Evolutionary conservation across 2,329 filamentous ascomycete species (phyloP), one percentile per base, ranked within the genome.

Genomic region (Neopestalotiopsis sp.): DNA sequence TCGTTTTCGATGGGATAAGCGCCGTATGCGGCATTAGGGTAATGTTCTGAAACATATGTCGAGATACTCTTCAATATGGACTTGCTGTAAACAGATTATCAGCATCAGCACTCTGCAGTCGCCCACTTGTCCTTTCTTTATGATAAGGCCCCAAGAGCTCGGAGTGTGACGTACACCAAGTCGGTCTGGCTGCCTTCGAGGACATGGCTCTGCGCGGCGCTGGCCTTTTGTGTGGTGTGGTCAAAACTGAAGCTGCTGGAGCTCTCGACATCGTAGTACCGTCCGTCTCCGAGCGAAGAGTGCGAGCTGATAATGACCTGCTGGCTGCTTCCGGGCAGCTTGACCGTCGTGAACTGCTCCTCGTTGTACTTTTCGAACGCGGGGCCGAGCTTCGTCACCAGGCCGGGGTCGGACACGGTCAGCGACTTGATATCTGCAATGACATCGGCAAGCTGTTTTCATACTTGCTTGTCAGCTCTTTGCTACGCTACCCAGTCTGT

Each of bases 301-400:
- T 97, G 91, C 68, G 90, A 86, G 85, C 94, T 98, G 78, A 99
- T 88, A 73, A 98, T 88, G 71, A 97, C 94, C 82, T 92, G 83
- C 80, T 94, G 90, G 80, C 90, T 95, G 78, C 92, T 90, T 38
- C 94, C 94, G 0, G 95, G 95, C 68, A 99, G 89, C 86, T 97
- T 97, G 71, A 94, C 91, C 17, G 94, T 94, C 63, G 90, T 84
- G 80, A 98, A 92, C 82, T 99, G 96, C 81, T 95, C 92, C 82
- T 99, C 95, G 76, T 98, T 98, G 88, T 99, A 98, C 82, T 92
- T 94, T 82, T 95, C 87, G 65, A 97, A 97, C 0, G 96, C 94
- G 0, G 94, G 93, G 6, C 87, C 88, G 66, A 98, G 91, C 72
- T 92, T 90, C 70, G 89, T 84, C 67, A 95, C 83, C 71, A 96